These are phyloP conservation scores for Pharus latifolius DNA, from an alignment of 176 grass and related monocot species.

Conservation along the genomic window DNA sequence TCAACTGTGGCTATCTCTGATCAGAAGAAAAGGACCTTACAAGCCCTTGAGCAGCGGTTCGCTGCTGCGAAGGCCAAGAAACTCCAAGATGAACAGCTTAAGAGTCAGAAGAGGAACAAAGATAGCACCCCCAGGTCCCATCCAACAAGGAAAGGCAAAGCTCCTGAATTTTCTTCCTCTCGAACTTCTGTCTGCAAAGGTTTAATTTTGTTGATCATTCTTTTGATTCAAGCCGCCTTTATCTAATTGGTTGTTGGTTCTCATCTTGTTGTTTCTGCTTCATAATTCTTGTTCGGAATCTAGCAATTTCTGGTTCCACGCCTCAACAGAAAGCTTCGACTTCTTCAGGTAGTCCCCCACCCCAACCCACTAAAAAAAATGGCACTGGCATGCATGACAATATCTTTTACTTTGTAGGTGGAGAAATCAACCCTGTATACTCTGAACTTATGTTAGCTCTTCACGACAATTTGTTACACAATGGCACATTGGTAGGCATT, in stretches of 20 bases:
- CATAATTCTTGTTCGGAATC: too few species aligned
- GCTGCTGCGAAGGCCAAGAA: constrained; percentile 46
- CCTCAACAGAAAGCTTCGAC: too few species aligned
- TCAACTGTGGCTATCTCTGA: constrained; percentile 28
- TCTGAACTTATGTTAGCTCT: constrained; percentile 22
- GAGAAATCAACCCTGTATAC: constrained; percentile 40
- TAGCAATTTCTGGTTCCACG: not conserved
- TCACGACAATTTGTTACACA: constrained; percentile 31
- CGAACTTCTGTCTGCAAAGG: constrained; percentile 9
- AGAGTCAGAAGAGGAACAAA: constrained; percentile 10
- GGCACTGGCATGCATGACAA: not conserved
- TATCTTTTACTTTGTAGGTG: constrained; percentile 9
- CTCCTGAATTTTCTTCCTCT: not conserved
- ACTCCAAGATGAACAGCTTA: constrained; percentile 22
- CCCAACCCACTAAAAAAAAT: too few species aligned
- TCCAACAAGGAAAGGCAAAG: too few species aligned
- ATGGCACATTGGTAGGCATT: not conserved
- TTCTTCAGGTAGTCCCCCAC: too few species aligned
- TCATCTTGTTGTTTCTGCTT: too few species aligned
- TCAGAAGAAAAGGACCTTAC: constrained; percentile 44
- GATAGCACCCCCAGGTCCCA: not conserved
- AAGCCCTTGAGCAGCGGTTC: constrained; percentile 35
- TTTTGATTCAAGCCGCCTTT: not conserved
- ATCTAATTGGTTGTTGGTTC: not conserved
- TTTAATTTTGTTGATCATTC: not conserved